phyloP scores from a whole-genome alignment of 2,329 filamentous ascomycete species.

The Tolypocladium nubicola region DNA sequence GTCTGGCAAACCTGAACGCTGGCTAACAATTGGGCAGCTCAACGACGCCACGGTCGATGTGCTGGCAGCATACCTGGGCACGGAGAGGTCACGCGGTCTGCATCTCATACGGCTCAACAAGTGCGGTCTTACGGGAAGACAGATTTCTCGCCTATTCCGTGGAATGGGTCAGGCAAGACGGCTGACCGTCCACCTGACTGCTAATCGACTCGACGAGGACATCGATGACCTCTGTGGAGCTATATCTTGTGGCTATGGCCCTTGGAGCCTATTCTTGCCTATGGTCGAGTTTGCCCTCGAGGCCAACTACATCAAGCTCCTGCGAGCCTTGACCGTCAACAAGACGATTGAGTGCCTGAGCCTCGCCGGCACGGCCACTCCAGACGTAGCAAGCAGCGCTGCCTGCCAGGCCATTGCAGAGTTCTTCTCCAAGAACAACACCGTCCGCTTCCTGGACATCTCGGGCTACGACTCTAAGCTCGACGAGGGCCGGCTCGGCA shows the following conservation, averaged over 20 bases:
- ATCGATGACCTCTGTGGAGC: constrained; percentile 39
- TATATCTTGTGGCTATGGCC: constrained; percentile 35
- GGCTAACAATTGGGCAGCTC: constrained; percentile 22
- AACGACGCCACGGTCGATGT: constrained; percentile 37
- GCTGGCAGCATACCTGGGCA: constrained; percentile 34
- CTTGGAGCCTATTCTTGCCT: constrained; percentile 39
- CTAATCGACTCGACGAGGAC: constrained; percentile 41
- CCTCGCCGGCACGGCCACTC: constrained; percentile 41
- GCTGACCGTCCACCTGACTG: constrained; percentile 37
- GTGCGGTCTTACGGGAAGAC: constrained; percentile 39
- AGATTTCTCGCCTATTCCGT: constrained; percentile 39
- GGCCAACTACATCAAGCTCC: constrained; percentile 37
- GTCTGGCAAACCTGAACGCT: background rate
- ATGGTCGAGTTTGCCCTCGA: constrained; percentile 48
- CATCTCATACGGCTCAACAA: constrained; percentile 37
- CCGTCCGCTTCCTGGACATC: constrained; percentile 42
- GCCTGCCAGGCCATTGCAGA: constrained; percentile 36
- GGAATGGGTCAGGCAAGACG: constrained; percentile 37
- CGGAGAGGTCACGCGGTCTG: constrained; percentile 27
- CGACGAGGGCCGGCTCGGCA: constrained; percentile 45
- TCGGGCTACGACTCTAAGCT: constrained; percentile 47
- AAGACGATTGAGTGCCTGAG: constrained; percentile 40
- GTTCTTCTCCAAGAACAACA: constrained; percentile 40
- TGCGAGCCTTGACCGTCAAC: constrained; percentile 39
- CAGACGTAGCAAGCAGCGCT: constrained; percentile 32